Evolutionary conservation across 768 basidiomycete genomes (phyloP).

Genomic region (Chalciporus sphaerocephalus): DNA sequence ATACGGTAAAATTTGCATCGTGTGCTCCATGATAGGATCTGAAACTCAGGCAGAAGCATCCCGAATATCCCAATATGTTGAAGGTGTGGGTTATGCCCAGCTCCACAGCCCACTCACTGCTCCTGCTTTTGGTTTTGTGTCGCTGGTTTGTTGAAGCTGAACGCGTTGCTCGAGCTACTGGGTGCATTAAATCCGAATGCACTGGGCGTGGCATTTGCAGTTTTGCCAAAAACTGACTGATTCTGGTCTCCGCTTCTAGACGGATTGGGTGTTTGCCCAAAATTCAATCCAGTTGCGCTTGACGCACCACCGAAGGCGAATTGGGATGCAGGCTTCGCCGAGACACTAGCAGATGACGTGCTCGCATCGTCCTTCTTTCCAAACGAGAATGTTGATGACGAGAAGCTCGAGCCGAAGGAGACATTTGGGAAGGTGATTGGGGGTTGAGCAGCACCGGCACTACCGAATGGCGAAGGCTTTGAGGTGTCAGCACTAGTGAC

Average conservation of each 20-base stretch:
- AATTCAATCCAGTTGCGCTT: conserved; percentile 2
- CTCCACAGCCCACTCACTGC: conserved; percentile 18
- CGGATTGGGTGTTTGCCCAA: conserved; percentile 9
- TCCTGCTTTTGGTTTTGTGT: conserved; percentile 33
- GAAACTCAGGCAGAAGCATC: background rate
- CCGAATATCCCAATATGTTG: background rate
- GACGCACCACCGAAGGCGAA: conserved; percentile 16
- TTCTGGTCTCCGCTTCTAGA: conserved; percentile 4
- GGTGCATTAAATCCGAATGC: conserved; percentile 33
- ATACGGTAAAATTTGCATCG: background rate
- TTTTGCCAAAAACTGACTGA: conserved; percentile 14
- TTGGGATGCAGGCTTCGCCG: conserved; percentile 29
- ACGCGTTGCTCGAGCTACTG: conserved; percentile 10
- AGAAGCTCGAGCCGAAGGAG: conserved; percentile 5
- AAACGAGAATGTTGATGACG: conserved; percentile 13
- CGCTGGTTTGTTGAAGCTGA: conserved; percentile 26
- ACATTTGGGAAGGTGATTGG: conserved; percentile 2
- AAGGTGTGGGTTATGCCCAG: background rate
- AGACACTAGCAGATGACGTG: conserved; percentile 6
- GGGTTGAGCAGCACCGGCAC: conserved; percentile 1
- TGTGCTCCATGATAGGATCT: background rate
- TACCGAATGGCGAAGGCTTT: background rate
- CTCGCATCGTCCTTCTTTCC: conserved; percentile 14
- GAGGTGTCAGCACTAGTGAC: background rate
- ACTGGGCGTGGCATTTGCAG: conserved; percentile 20